Evolutionary conservation across 805 yeast species (phyloP), one percentile per base, ranked within the genome.

Genomic region (Teunomyces aglyptinius): DNA sequence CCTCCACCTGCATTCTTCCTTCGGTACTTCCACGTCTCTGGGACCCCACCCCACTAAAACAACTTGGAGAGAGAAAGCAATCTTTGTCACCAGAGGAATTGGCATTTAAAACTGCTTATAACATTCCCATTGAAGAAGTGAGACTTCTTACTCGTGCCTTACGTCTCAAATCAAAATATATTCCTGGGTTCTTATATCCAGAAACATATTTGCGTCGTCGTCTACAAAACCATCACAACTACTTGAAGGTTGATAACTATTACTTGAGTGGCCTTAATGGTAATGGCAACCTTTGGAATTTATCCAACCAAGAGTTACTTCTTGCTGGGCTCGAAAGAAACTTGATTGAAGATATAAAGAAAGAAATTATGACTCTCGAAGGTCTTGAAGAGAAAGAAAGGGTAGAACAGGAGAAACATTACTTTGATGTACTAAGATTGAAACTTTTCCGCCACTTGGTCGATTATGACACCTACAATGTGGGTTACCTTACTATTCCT

Each of bases 1-100:
- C 86, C 7, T 75, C 74, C 65, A 81, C 85, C 8, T 82, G 86
- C 59, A 66, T 78, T 7, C 65, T 80, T 27, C 84, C 85, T 1
- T 61, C 63, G 6, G 62, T 78, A 19, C 53, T 70, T 31, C 73
- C 77, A 34, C 67, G 61, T 45, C 60, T 61, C 41, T 65, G 65
- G 70, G 61, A 45, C 47, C 57, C 50, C 1, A 49, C 51, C n/a
- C 36, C 56, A 11, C 44, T 46, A 52, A 18, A 28, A 48, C 18
- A 49, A 48, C 31, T 49, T 62, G 8, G 42, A 38, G n/a, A 22
- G 7, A 43, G 48, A n/a, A 47, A 59, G 34, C 49, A 15, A 35
- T 54, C 24, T 5, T 52, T 53, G 29, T 38, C 48, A n/a, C 43
- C 52, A 15, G 48, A 45, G 5, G 59, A 56, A 4, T 44, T 67